Base-by-base conservation (phyloP, 2,329 filamentous ascomycete genomes). In the Penicillium freii region DNA sequence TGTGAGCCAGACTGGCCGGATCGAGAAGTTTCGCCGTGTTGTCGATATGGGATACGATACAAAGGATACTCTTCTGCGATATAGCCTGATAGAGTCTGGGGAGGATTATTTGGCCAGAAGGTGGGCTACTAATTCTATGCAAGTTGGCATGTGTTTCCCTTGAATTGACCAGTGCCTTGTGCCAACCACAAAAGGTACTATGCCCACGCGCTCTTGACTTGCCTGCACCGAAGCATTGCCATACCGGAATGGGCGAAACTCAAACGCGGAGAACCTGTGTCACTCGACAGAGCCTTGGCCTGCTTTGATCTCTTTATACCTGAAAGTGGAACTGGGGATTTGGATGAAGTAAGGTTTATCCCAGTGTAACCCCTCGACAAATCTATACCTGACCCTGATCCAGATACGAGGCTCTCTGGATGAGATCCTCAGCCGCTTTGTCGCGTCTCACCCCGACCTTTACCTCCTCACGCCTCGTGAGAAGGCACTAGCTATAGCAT, bases 231-330 rank as follows among this genome's bases (percentile, higher is more conserved):
- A 60, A 84, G 85, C 61, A 83, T 89, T 55, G 93, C 92, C 8
- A 81, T 97, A 54, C 82, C 87, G 42, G 84, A 90, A 70, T 97
- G 92, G 93, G 78, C 78, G 60, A 81, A 81, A 53, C 64, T 90
- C 52, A 75, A 73, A 42, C 71, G 75, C 27, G 77, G 81, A 6
- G 79, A 82, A 52, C 74, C 78, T 53, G 78, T 86, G 23, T 72
- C 84, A 8, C 79, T 96, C 21, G 92, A 96, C 71, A 82, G 84
- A 56, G 88, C 88, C 1, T 77, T 97, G 17, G 89, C 87, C 21
- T 89, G 88, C 15, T 96, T 95, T 72, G 94, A 97, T 73, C 83
- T 97, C 75, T 97, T 97, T 74, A 85, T 96, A 45, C 78, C 93
- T 29, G 85, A 88, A 62, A 87, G 88, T 54, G 82, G 85, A 19